Evolutionary conservation across 1,284 basidiomycete genomes (phyloP), one percentile per base, ranked within the genome.

Genomic region (Puccinia polysora): DNA sequence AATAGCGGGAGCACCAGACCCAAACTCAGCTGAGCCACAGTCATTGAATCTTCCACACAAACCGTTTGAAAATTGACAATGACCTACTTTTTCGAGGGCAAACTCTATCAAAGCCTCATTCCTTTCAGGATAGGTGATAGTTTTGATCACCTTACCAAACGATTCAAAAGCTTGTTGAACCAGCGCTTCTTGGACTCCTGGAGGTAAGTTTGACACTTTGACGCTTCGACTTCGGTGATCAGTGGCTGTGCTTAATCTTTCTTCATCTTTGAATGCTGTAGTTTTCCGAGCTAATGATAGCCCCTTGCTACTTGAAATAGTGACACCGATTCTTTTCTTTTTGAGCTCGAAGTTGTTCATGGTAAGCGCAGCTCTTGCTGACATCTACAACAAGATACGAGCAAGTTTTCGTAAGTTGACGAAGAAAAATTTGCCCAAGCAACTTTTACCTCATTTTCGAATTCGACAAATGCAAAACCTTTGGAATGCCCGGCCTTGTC

Each of bases 401-500:
- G n/a, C n/a, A 5, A 23, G 8, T 4, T 28, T 14, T 7, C 7
- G 52, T 74, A 34, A 36, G 36, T 50, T 20, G 75, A n/a, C n/a
- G n/a, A n/a, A 36, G 14, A 38, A 71, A 63, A 53, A 59, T 63
- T 63, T 36, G 32, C 62, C 52, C 18, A 30, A 73, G 36, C 53
- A 36, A 64, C 20, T 43, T 84, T 67, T 75, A 90, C 91, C 82
- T 89, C 87, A 36, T 86, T 83, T 74, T 89, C 86, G 79, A 91
- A 97, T 78, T 97, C 93, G 23, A 98, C 84, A 77, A 97, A 98
- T 0, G 91, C 95, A 78, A 92, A 91, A 0, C 96, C 95, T 79
- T 88, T 91, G 47, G 84, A 84, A 45, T 85, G 83, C 0, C 88
- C 88, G 58, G 87, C 84, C 7, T 86, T 84, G 75, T 92, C 89